These are phyloP conservation scores for Trametes maxima DNA, from an alignment of 768 basidiomycete species.

Conservation along the genomic window DNA sequence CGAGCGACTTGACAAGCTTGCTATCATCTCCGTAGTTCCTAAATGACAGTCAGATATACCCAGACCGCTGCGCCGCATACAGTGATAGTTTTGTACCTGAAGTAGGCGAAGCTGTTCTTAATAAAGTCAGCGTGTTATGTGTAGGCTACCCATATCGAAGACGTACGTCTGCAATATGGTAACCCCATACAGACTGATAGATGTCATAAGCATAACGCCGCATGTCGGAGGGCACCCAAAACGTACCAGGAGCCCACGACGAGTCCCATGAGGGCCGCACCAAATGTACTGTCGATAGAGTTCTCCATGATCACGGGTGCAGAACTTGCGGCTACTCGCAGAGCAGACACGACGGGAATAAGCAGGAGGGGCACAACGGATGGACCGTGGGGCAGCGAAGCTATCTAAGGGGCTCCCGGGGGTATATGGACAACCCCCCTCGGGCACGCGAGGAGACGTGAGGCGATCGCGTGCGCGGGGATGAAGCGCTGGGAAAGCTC, in stretches of 20 bases:
- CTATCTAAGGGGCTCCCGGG: no score
- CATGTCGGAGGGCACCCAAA: background rate
- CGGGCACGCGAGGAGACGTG: no score
- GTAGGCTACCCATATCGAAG: background rate
- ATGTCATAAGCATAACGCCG: background rate
- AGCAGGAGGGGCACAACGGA: conserved; percentile 4
- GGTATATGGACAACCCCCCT: no score
- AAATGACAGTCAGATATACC: background rate
- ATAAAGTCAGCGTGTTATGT: conserved; percentile 36
- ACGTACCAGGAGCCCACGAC: conserved; percentile 47
- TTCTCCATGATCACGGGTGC: conserved; percentile 2
- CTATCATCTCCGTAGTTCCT: conserved; percentile 47
- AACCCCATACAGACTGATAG: conserved; percentile 47
- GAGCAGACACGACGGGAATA: background rate
- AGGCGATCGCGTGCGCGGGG: no score
- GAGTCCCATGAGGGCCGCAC: conserved; percentile 49
- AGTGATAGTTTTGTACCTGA: conserved; percentile 3
- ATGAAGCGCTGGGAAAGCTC: no score
- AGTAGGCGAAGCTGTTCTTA: conserved; percentile 16
- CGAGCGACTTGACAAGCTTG: conserved; percentile 43
- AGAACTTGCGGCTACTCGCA: background rate
- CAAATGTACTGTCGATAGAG: conserved; percentile 38
- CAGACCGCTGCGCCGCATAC: background rate
- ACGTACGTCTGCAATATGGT: conserved; percentile 39
- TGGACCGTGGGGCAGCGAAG: no score